Base-by-base conservation (phyloP, 2,329 filamentous ascomycete species). In the Cordyceps javanica region DNA sequence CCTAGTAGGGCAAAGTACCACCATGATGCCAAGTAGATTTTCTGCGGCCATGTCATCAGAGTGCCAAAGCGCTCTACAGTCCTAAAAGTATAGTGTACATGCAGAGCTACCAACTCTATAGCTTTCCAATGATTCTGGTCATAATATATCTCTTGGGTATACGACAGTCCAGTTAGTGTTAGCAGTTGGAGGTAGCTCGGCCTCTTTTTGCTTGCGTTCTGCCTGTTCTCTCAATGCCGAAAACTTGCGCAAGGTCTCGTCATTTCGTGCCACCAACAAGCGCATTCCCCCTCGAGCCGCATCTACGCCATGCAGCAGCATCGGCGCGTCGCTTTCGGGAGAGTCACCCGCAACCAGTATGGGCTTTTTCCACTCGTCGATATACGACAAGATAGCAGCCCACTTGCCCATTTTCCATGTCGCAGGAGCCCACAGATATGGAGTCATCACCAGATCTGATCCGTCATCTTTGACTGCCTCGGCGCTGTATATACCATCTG, bases 401-500 rank as follows among this genome's bases (percentile, higher is more conserved):
- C 71, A 75, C 55, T 77, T 77, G 59, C 75, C 75, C 0, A 69
- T 60, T 65, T 72, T 76, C 75, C 75, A 77, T 0, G 72, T 73
- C 1, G 72, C 73, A 0, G 75, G 75, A 1, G 73, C 71, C 69
- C 68, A 74, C 16, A 77, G 68, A 63, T 70, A 73, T 0, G 74
- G 71, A 0, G 72, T 74, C 60, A 75, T 66, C 36, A 69, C 63
- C 14, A 72, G 64, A n/a, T 73, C 72, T 3, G 75, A 63, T 60
- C 76, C 76, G 26, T 36, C 34, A 36, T 36, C 34, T 36, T 36
- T 36, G 3, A 36, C 34, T 36, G 68, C 65, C 41, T 63, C 36
- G 32, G 69, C 58, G 49, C 69, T 60, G 60, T 77, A 77, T 0
- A 44, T 57, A n/a, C 72, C 73, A 1, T 68, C 70, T 11, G 60